Conservation (phyloP, 306 rosid genomes). For the Arachis stenosperma region DNA sequence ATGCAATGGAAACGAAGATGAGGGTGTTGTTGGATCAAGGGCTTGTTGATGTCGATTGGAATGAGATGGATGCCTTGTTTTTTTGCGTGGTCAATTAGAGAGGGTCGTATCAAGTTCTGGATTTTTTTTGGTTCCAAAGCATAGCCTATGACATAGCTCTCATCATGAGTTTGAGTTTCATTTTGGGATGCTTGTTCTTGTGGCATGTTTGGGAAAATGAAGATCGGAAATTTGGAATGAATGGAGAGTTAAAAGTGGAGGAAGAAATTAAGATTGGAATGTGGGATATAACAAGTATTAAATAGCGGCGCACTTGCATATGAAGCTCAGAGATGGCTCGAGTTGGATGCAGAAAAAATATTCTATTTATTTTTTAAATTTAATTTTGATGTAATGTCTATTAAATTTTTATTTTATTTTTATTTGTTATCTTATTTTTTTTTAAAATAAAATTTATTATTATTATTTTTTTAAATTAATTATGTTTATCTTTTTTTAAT, state of each 20-base stretch:
- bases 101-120: neutral
- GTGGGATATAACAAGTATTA: neutral
- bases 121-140: slow-evolving; percentile 36
- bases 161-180: neutral
- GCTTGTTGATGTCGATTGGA: slow-evolving; percentile 16
- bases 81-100: slow-evolving; percentile 17
- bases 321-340: too few species aligned
- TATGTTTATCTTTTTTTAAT: too few species aligned
- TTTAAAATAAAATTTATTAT: too few species aligned
- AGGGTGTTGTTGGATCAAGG: slow-evolving; percentile 37
- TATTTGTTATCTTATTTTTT: too few species aligned
- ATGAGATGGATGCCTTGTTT: slow-evolving; percentile 27
- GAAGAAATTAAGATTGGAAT: neutral
- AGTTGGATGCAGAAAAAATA: too few species aligned
- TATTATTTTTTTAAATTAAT: too few species aligned
- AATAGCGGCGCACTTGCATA: too few species aligned
- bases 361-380: too few species aligned
- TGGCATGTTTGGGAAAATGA: slow-evolving; percentile 16
- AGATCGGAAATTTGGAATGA: neutral
- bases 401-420: too few species aligned
- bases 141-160: slow-evolving; percentile 28
- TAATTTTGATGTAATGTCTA: too few species aligned
- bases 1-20: slow-evolving; percentile 28
- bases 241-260: neutral
- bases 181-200: neutral